A percentile compares a stretch with the other conserved stretches of the same genome.
Evolutionary conservation across 768 basidiomycete species (phyloP).

Genomic region (Tricholomella constricta): DNA sequence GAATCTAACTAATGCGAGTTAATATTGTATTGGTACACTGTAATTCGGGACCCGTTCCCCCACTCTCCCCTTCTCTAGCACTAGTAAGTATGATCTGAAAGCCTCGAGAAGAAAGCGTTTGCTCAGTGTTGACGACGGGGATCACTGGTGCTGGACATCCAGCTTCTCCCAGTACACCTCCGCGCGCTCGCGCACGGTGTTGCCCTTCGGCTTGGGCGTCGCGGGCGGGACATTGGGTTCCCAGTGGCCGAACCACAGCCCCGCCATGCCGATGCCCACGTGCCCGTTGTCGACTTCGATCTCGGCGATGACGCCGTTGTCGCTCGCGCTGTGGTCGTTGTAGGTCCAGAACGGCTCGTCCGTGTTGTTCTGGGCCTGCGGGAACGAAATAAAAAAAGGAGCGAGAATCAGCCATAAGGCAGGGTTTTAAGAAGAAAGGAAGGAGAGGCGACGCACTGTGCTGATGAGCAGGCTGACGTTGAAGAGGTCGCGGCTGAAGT

Average conservation of each 20-base stretch:
- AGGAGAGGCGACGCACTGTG: constrained; percentile 11
- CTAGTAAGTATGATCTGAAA: constrained; percentile 5
- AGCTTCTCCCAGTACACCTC: constrained; percentile 26
- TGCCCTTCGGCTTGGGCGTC: constrained; percentile 18
- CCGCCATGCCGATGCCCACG: constrained; percentile 23
- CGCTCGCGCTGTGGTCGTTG: constrained; percentile 8
- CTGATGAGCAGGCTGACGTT: constrained; percentile 19
- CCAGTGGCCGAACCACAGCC: constrained; percentile 19
- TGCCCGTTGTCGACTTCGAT: constrained; percentile 9
- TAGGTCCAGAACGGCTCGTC: constrained; percentile 22
- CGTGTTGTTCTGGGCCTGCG: constrained; percentile 12
- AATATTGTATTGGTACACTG: too few species aligned
- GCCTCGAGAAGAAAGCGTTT: neutral
- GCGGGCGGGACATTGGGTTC: constrained; percentile 18
- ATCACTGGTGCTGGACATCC: neutral
- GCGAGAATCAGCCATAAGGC: neutral
- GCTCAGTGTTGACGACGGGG: neutral
- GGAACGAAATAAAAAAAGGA: neutral
- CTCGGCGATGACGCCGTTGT: constrained; percentile 19
- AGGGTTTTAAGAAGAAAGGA: too few species aligned
- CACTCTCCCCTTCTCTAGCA: too few species aligned
- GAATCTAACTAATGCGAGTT: too few species aligned
- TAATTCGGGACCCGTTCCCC: too few species aligned
- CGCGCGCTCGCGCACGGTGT: constrained; percentile 22
- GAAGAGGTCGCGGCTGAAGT: constrained; percentile 23